phyloP scores from a whole-genome alignment of 2,329 filamentous ascomycete genomes.

The Clonostachys sp. region DNA sequence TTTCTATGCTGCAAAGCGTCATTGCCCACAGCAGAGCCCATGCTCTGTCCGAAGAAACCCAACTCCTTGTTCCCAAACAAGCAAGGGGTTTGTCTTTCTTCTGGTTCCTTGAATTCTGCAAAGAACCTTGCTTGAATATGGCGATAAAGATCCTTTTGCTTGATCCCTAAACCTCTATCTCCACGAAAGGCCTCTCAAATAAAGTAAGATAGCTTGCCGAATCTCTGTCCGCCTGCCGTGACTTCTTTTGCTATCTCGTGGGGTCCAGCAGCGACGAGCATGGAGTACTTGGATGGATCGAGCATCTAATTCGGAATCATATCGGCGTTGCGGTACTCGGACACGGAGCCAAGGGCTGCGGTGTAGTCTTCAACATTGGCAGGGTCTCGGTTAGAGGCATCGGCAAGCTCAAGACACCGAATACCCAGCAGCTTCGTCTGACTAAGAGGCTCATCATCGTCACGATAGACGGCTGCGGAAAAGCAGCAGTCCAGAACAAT shows the following conservation, averaged over 20 bases:
- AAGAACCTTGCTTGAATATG: too few species aligned
- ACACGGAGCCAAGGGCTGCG: not conserved
- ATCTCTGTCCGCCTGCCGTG: not conserved
- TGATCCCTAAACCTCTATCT: not conserved
- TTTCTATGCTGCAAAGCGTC: not conserved
- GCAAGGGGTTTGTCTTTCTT: not conserved
- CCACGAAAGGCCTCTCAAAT: not conserved
- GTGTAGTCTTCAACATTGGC: not conserved
- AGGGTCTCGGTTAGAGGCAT: not conserved
- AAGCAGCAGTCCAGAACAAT: not conserved
- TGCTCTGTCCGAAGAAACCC: not conserved
- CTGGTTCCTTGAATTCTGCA: not conserved
- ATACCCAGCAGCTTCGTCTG: not conserved
- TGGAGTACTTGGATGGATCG: not conserved
- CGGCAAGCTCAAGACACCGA: not conserved
- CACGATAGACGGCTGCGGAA: not conserved
- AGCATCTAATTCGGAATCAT: not conserved
- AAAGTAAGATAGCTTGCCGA: not conserved
- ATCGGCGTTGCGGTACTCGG: not conserved
- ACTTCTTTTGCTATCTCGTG: not conserved
- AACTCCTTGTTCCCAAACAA: not conserved
- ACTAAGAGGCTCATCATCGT: not conserved
- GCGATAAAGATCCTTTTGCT: not conserved
- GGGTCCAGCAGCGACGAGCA: not conserved
- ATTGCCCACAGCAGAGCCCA: not conserved